Percentiles rank a stretch among this genome's conserved stretches.
Evolutionary conservation across 441 rosid species (phyloP).

Genomic region (Arabidopsis lyrata): DNA sequence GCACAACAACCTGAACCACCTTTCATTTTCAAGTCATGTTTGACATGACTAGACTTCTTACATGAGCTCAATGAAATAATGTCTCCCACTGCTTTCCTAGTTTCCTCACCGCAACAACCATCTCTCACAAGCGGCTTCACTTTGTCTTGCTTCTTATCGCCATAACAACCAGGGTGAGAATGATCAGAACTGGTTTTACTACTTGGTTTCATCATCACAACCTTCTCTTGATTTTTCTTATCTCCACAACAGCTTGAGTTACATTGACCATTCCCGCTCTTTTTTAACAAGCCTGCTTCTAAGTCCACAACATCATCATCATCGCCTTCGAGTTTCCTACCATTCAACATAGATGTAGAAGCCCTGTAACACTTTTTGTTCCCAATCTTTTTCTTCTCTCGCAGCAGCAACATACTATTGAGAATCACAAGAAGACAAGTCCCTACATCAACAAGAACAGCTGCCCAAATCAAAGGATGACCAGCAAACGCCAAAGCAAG

Average conservation of each 20-base stretch:
- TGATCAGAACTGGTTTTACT: slow-evolving; percentile 27
- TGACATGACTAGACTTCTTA: slow-evolving; percentile 39
- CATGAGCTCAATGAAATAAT: slow-evolving; percentile 39
- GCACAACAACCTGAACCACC: slow-evolving; percentile 37
- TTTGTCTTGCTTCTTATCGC: slow-evolving; percentile 33
- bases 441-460: slow-evolving; percentile 83
- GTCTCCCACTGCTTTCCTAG: slow-evolving; percentile 21
- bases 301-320: slow-evolving; percentile 30
- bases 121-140: slow-evolving; percentile 29
- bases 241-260: slow-evolving; percentile 46
- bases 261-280: slow-evolving; percentile 37
- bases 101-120: slow-evolving; percentile 34
- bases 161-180: slow-evolving; percentile 39
- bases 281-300: slow-evolving; percentile 42
- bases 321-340: slow-evolving; percentile 32
- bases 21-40: slow-evolving; percentile 26
- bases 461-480: slow-evolving; percentile 92
- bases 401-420: slow-evolving; percentile 81
- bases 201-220: slow-evolving; percentile 15
- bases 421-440: slow-evolving; percentile 84
- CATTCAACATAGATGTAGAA: slow-evolving; percentile 27
- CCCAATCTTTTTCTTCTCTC: slow-evolving; percentile 47
- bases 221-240: slow-evolving; percentile 38
- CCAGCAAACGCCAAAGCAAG: slow-evolving; percentile 75
- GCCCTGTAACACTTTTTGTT: slow-evolving; percentile 49